Base-by-base conservation (phyloP, 257 asterid genomes). In the Rhazya stricta region DNA sequence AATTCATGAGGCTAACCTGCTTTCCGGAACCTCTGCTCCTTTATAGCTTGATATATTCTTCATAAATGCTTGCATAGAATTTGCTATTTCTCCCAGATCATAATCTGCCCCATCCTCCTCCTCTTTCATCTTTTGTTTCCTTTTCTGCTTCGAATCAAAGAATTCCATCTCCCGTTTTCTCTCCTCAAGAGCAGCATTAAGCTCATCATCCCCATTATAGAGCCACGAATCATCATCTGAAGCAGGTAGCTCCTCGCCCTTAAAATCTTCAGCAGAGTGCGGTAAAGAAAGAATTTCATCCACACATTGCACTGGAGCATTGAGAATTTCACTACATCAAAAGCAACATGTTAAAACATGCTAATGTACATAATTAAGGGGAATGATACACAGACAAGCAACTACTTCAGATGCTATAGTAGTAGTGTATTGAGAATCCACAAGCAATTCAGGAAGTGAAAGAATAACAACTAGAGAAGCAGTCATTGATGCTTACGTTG, bases 221-320 rank as follows among this genome's bases (percentile, higher is more conserved):
- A 94, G 92, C 99, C 97, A 94, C 0, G 99, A 88, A 79, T 94
- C 99, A 84, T 91, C 96, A 85, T 92, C 98, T 39, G 97, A 85
- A 37, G 88, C 94, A 68, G 96, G 96, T 77, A 92, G 89, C 76
- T 88, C 91, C 78, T 77, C 86, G 69, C 81, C 81, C 77, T 81
- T 79, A 80, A 92, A 94, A 81, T 87, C 90, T 77, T 83, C 85
- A 23, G 79, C 84, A 23, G 96, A 86, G 75, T 89, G 89, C 18
- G 96, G 91, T 58, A 90, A 92, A 46, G 90, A 81, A 73, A 94
- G 98, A 78, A 92, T 85, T 79, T 91, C 98, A 83, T 94, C 97
- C 70, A 92, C 85, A 42, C 93, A 85, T 56, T 79, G 86, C 75
- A 89, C 89, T 57, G 93, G 98, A 77, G 94, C 89, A 74, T 82